Conservation (phyloP, 2,329 filamentous ascomycete species). For the Trichophyton benhamiae region DNA sequence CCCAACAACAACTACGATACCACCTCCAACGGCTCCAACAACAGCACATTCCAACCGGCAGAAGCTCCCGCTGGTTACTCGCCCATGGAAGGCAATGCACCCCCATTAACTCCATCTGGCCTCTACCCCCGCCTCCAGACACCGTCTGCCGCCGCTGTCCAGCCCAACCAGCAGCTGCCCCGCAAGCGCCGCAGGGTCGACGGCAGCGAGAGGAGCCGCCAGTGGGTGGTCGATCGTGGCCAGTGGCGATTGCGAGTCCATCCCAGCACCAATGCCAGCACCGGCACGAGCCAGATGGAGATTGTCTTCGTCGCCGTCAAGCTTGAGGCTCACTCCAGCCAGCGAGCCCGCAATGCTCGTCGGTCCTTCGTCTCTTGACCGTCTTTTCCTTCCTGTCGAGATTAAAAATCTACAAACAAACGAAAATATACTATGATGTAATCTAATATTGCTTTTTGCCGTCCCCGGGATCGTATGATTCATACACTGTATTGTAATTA, state of each 20-base stretch:
- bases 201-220: slow-evolving; percentile 28
- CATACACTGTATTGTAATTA: not conserved
- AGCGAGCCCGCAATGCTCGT: slow-evolving; percentile 53
- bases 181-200: slow-evolving; percentile 36
- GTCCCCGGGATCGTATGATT: not conserved
- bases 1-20: not conserved
- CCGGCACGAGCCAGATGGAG: slow-evolving; percentile 41
- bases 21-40: not conserved
- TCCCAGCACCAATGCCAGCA: slow-evolving; percentile 23
- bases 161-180: slow-evolving; percentile 12
- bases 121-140: not conserved
- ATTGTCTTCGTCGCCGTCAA: slow-evolving; percentile 65
- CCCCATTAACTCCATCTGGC: not conserved
- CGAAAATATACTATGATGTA: not conserved
- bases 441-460: slow-evolving; percentile 1
- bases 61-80: not conserved
- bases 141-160: not conserved
- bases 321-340: slow-evolving; percentile 56
- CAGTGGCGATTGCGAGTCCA: slow-evolving; percentile 63
- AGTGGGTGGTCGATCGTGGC: slow-evolving; percentile 54
- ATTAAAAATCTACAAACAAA: not conserved
- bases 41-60: not conserved
- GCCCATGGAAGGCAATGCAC: not conserved
- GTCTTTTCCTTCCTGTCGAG: not conserved
- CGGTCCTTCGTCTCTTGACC: slow-evolving; percentile 47